Evolutionary conservation across 306 rosid genomes (phyloP), one percentile per base, ranked within the genome.

Genomic region (Macrotyloma uniflorum): DNA sequence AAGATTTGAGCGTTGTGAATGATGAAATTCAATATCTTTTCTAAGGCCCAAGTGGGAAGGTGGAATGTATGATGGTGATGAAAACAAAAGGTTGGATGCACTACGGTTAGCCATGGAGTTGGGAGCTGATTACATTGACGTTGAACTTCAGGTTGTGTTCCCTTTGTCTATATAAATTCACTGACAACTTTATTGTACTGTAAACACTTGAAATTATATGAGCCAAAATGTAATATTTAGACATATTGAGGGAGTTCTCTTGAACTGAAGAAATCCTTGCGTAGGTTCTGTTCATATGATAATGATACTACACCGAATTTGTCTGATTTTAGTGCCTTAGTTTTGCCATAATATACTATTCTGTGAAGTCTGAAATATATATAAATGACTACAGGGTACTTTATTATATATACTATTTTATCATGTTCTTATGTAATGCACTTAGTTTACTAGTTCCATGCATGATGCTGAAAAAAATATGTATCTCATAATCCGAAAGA

Each of bases 1-100:
- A 26, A 24, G 65, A 58, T 58, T 58, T 58, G 19, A 61, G 54
- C 62, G 13, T 49, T 62, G 46, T 28, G 35, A 42, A 51, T 64
- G 3, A 40, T 22, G 30, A 59, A 76, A 11, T 63, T 59, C 20
- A 16, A 7, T 78, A 32, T 61, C 28, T 54, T 22, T 78, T 57
- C 1, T 62, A 32, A 90, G 97, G 86, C 97, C 97, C 28, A 85
- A 71, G 20, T 92, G 96, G 97, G 96, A 90, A 79, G 96, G 96
- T 57, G 97, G 97, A 50, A 83, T 64, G 82, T 92, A 92, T 49
- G 90, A 89, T 70, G 97, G 97, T 18, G 93, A 93, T 72, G 97
- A 93, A 68, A 87, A 85, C 55, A 61, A 67, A 51, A 87, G 97
- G 24, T 74, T 76, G 80, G 90, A 90, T 57, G 89, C 78, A 8